These are phyloP conservation scores for Chlamydomonas reinhardtii DNA, from an alignment of 163 green algal genomes.

Conservation along the genomic window DNA sequence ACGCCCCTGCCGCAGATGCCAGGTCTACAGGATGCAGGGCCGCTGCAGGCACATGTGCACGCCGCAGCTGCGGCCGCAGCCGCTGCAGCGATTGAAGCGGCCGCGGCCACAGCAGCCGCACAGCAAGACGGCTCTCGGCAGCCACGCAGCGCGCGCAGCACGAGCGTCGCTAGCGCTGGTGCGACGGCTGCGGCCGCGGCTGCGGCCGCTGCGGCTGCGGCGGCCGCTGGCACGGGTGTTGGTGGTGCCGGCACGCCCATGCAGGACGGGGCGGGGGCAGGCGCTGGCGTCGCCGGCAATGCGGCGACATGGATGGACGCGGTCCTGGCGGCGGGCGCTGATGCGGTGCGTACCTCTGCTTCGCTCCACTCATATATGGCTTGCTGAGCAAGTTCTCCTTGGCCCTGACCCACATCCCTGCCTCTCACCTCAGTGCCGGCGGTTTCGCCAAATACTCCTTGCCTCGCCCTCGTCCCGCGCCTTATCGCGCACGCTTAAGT, in stretches of 20 bases:
- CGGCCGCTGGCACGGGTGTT: background rate
- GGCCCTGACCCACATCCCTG: background rate
- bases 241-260: background rate
- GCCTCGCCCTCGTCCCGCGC: no score
- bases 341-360: background rate
- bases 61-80: background rate
- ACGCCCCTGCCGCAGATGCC: slow-evolving; percentile 16
- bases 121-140: background rate
- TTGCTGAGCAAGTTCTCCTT: no score
- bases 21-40: background rate
- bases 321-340: background rate
- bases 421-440: no score
- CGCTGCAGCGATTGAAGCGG: background rate
- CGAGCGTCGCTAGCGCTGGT: background rate
- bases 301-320: slow-evolving; percentile 16
- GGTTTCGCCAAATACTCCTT: no score
- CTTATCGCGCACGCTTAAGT: no score
- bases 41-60: background rate
- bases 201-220: background rate
- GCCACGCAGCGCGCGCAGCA: background rate
- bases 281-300: background rate
- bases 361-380: background rate
- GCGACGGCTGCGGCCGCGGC: background rate
- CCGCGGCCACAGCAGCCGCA: background rate
- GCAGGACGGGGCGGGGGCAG: background rate